Conservation (phyloP, 2,329 filamentous ascomycete species). For the Ramichloridium luteum region DNA sequence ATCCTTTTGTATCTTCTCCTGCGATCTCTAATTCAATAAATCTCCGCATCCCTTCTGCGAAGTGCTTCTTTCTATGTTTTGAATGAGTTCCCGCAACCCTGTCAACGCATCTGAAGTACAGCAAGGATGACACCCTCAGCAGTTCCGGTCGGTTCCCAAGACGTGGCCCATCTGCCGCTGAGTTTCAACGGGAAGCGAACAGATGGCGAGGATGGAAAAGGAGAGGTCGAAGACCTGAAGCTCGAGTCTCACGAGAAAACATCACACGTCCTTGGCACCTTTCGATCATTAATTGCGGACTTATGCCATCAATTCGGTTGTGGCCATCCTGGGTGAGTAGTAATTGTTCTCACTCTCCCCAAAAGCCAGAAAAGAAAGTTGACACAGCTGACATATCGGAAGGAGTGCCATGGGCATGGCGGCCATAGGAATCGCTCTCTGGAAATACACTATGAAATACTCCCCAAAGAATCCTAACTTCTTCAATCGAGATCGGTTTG, state of each 20-base stretch:
- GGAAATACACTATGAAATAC: constrained; percentile 52
- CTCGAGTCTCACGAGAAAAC: constrained; percentile 21
- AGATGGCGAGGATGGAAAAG: constrained; percentile 7
- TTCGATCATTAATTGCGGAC: constrained; percentile 53
- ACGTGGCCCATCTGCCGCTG: constrained; percentile 18
- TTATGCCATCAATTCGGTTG: constrained; percentile 58
- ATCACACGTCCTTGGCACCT: constrained; percentile 45
- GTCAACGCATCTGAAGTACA: too few relatives aligned
- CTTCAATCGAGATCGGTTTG: constrained; percentile 52
- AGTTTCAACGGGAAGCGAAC: constrained; percentile 17
- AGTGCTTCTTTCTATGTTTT: too few relatives aligned
- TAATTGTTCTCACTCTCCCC: background rate
- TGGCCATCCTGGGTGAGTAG: constrained; percentile 51
- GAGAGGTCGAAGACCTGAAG: constrained; percentile 17
- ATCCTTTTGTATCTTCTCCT: too few relatives aligned
- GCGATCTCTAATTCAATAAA: too few relatives aligned
- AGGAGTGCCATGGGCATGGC: constrained; percentile 49
- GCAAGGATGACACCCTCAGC: constrained; percentile 21
- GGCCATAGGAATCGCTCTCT: constrained; percentile 48
- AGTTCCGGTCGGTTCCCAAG: constrained; percentile 11
- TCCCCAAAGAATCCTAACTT: constrained; percentile 42
- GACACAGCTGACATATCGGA: constrained; percentile 3
- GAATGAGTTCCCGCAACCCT: too few relatives aligned
- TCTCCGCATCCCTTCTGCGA: too few relatives aligned
- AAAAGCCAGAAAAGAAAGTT: background rate